Evolutionary conservation across 164 flowering plant species (phyloP), one percentile per base, ranked within the genome.

Genomic region (Dillenia suffruticosa): DNA sequence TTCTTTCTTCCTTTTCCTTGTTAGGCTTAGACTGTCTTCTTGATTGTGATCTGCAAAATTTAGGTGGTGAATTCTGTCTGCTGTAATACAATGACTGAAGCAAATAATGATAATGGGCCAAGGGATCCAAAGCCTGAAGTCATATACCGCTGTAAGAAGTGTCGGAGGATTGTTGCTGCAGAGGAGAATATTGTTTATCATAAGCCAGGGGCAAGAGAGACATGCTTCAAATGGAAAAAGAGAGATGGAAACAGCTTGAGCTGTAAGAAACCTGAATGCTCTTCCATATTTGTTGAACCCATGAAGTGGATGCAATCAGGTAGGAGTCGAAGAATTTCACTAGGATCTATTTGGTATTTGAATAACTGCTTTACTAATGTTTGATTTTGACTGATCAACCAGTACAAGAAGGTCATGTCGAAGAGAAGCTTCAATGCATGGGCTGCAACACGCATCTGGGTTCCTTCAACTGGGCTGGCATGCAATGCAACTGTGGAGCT

Each of bases 261-360:
- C 10, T 63, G 32, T 10, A 73, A 79, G 63, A 76, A 72, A 44
- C 77, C 79, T 26, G 80, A 77, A 22, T 86, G 97, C 73, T 80
- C 90, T 44, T 88, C 97, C 61, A 80, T 90, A 59, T 90, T 88
- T 61, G 89, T 90, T 13, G 92, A 88, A 67, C 92, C 97, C 49
- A 68, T 90, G 88, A 86, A 86, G 71, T 90, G 97, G 97, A 90
- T 90, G 97, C 68, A 84, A 78, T 54, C 84, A 71, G 82, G 93
- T 87, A 0, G 49, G 49, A 13, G 6, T 26, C 54, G 47, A 47
- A 40, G 46, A 19, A 19, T 19, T 19, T 19, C 22, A 19, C 22
- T 19, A 19, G 22, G 22, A 19, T 19, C 1, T 19, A 1, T 19
- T 19, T 19, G 22, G 22, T 19, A 1, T 19, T 19, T 19, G 22